Percentiles rank a stretch among this genome's conserved stretches.
Conservation (phyloP, 1,139 yeast species). For the Kurtzmaniella quercitrusa region DNA sequence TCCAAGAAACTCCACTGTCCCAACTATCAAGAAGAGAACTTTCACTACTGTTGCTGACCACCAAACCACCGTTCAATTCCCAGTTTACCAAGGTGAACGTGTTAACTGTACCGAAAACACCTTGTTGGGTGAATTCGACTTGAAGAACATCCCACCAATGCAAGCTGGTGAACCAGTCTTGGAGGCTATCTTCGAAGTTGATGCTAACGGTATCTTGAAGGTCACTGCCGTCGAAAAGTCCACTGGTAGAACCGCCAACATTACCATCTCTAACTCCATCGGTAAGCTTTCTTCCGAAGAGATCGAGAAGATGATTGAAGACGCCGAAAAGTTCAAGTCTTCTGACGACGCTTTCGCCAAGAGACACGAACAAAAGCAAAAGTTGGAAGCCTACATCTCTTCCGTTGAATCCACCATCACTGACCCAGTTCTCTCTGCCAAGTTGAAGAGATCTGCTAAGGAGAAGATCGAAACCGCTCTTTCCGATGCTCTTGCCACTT, state of each 20-base stretch:
- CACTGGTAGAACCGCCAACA: slow-evolving; percentile 99
- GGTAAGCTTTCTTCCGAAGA: slow-evolving; percentile 98
- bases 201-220: slow-evolving; percentile 99
- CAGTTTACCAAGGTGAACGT: slow-evolving; percentile 99
- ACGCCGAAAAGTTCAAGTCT: slow-evolving; percentile 98
- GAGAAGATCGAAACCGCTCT: slow-evolving; percentile 98
- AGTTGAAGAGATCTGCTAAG: slow-evolving; percentile 97
- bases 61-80: slow-evolving; percentile 99
- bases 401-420: slow-evolving; percentile 95
- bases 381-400: slow-evolving; percentile 98
- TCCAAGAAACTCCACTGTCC: slow-evolving; percentile 99
- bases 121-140: slow-evolving; percentile 98
- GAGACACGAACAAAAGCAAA: slow-evolving; percentile 99
- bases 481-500: slow-evolving; percentile 97
- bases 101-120: slow-evolving; percentile 99
- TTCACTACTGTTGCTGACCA: slow-evolving; percentile 99
- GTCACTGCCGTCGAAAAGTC: slow-evolving; percentile 99
- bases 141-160: slow-evolving; percentile 98
- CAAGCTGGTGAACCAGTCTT: slow-evolving; percentile 99
- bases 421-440: slow-evolving; percentile 97
- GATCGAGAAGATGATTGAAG: slow-evolving; percentile 97
- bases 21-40: slow-evolving; percentile 99
- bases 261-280: slow-evolving; percentile 98
- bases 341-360: slow-evolving; percentile 99
- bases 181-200: slow-evolving; percentile 99